Base-by-base conservation (phyloP, 768 basidiomycete species). In the Leccinum sublutescens region DNA sequence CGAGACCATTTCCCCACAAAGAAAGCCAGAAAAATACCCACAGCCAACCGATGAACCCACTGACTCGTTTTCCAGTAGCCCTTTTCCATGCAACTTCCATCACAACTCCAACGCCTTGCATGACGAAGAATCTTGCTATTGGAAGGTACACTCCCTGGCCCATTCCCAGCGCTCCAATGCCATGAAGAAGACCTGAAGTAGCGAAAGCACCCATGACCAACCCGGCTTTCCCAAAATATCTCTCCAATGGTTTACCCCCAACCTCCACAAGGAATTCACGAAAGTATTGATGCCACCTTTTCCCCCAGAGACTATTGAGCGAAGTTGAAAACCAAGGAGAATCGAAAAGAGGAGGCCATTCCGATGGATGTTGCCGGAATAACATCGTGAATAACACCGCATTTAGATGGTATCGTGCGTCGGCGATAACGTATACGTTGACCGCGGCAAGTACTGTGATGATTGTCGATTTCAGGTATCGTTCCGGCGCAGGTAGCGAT, bases 251-350 rank as follows among this genome's bases (percentile, higher is more conserved):
- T 33, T 72, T 74, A 9, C 75, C 74, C 14, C 86, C 86, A n/a
- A 83, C 60, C 10, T 68, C 70, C 45, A 86, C 70, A 64, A 89
- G 88, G 40, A 70, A 65, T 48, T 84, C 79, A 10, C 87, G 79
- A 65, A 88, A 86, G 5, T 84, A 60, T 65, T 88, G 87, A 64
- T 90, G 88, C 88, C 89, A 89, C 19, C 80, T 73, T 56, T 61
- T 69, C 3, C 79, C 76, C 89, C 89, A 90, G 56, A 86, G 82
- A 23, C 84, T 79, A 38, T 74, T 69, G 17, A 90, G 71, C 3
- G 86, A 88, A 4, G 82, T 83, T 0, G 84, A 68, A 11, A 67
- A 47, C 80, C 82, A 89, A 4, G 88, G 88, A 8, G 72, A 52
- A 55, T 82, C 74, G 69, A 88, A 87, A 23, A 84, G 59, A 1